Evolutionary conservation across 768 basidiomycete genomes (phyloP), one percentile per base, ranked within the genome.

Genomic region (Sarcodon sp.): DNA sequence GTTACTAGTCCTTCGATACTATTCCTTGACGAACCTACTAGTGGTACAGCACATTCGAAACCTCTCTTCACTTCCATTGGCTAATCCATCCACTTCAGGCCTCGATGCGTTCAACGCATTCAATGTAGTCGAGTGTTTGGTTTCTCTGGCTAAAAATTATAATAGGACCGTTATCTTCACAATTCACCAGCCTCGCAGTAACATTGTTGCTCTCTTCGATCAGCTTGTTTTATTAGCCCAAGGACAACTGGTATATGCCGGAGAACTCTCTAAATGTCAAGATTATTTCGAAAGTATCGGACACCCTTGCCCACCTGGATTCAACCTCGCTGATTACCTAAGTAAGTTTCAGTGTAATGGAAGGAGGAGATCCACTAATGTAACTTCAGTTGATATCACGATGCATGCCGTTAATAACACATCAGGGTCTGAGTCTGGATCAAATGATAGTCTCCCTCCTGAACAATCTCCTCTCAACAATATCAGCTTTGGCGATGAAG

Each of bases 1-100:
- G 96, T 99, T 34, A 99, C 94, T 0, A 90, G 87, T 39, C 96
- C 96, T 11, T 93, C 90, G 0, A 92, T 99, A 45, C 62, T 99
- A 33, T 94, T 97, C 70, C 72, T 98, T 47, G 96, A 99, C 57
- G 96, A 99, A 59, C 96, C 96, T 6, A 99, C 96, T 0, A 92
- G 89, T 46, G 93, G 88, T 87, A n/a, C 32, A 7, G 32, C 3
- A 44, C 27, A 16, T 27, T 15, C n/a, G n/a, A 27, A 27, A 27
- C 4, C 21, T 27, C 21, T 27, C 21, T 15, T 50, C 9, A 46
- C 9, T 35, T 27, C 21, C 4, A 4, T 27, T 27, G 21, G 21
- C 21, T 27, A 27, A 27, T 27, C 18, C 3, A 46, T 51, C 11
- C 43, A n/a, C 9, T 44, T 1, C 50, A 88, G 89, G 94, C 45